Percentiles rank a stretch among this genome's conserved stretches.
Conservation (phyloP, 2,329 filamentous ascomycete species). For the Penicillium griseofulvum region DNA sequence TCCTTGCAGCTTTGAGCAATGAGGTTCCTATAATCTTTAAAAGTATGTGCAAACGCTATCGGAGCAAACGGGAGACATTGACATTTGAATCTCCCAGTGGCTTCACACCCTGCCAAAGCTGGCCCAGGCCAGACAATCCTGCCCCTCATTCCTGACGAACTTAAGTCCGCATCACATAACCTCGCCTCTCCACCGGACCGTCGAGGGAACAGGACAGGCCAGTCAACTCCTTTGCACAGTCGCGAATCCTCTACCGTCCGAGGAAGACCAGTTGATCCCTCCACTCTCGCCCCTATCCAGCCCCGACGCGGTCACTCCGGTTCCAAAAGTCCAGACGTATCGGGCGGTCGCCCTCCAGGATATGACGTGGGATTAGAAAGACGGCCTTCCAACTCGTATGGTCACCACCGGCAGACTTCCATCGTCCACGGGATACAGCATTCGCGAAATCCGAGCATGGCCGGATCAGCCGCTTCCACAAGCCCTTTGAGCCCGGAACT, state of each 20-base stretch:
- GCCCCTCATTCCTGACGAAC: slow-evolving; percentile 44
- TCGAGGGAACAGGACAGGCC: slow-evolving; percentile 37
- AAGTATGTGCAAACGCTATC: slow-evolving; percentile 3
- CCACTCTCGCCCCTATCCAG: slow-evolving; percentile 36
- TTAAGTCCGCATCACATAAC: slow-evolving; percentile 36
- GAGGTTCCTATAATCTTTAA: slow-evolving; percentile 1
- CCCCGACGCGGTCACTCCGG: slow-evolving; percentile 42
- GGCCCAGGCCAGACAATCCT: slow-evolving; percentile 39
- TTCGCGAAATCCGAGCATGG: slow-evolving; percentile 76
- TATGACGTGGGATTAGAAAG: slow-evolving; percentile 42
- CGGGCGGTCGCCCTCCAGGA: slow-evolving; percentile 33
- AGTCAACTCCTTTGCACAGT: slow-evolving; percentile 41
- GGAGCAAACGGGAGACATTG: slow-evolving; percentile 2
- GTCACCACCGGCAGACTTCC: slow-evolving; percentile 92
- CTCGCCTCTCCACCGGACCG: slow-evolving; percentile 40
- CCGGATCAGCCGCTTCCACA: slow-evolving; percentile 63
- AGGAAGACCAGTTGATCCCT: slow-evolving; percentile 40
- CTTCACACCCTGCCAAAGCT: slow-evolving; percentile 40
- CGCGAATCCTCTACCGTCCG: slow-evolving; percentile 46
- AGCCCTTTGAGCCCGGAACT: slow-evolving; percentile 87
- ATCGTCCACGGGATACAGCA: slow-evolving; percentile 96
- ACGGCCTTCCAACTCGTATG: slow-evolving; percentile 58
- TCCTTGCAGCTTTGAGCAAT: slow-evolving; percentile 2
- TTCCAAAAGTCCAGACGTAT: slow-evolving; percentile 44
- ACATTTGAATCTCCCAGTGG: slow-evolving; percentile 27